These are phyloP conservation scores for Cryphonectria nitschkei DNA, from an alignment of 2,329 filamentous ascomycete genomes.

Conservation along the genomic window DNA sequence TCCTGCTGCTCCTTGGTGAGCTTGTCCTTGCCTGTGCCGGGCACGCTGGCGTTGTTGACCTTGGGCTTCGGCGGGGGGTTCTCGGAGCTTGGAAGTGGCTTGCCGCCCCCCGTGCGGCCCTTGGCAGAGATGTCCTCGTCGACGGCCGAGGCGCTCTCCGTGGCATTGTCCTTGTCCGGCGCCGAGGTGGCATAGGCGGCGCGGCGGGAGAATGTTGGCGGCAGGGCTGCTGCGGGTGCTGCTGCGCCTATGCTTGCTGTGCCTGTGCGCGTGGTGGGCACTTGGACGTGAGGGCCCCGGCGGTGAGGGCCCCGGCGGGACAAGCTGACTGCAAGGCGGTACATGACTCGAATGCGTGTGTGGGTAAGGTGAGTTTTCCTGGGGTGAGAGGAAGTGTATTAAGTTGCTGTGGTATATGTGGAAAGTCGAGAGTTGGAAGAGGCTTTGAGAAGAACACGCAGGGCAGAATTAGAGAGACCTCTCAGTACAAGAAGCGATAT, in stretches of 20 bases:
- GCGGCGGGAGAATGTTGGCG: background rate
- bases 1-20: constrained; percentile 55
- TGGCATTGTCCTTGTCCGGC: constrained; percentile 36
- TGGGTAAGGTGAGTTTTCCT: constrained; percentile 22
- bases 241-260: background rate
- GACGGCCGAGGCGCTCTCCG: constrained; percentile 30
- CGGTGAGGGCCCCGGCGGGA: constrained; percentile 17
- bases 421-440: background rate
- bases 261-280: background rate
- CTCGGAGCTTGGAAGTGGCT: constrained; percentile 39
- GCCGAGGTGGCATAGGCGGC: constrained; percentile 30
- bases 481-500: background rate
- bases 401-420: background rate
- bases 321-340: constrained; percentile 24
- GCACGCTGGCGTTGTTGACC: constrained; percentile 52
- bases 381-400: background rate
- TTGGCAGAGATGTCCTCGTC: constrained; percentile 33
- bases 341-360: constrained; percentile 21
- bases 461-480: background rate
- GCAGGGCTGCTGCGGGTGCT: background rate
- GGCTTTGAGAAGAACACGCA: background rate
- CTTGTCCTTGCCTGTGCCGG: constrained; percentile 38
- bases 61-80: constrained; percentile 52
- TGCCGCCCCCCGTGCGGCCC: constrained; percentile 46
- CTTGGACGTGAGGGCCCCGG: constrained; percentile 15